Evolutionary conservation across 257 asterid genomes (phyloP).

Genomic region (Apocynum venetum): DNA sequence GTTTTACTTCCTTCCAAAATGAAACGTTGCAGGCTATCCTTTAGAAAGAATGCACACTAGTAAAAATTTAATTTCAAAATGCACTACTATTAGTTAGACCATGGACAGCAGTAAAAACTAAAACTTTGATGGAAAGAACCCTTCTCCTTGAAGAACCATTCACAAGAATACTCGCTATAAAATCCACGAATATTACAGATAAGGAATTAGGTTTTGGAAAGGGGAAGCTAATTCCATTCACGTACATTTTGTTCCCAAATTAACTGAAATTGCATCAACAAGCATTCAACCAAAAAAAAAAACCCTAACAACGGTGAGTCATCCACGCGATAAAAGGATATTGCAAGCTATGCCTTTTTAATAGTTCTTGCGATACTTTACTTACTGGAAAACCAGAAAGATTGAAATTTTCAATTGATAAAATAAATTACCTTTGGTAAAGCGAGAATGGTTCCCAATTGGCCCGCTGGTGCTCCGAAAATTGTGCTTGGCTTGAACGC

Average conservation of each 20-base stretch:
- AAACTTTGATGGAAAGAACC: background rate
- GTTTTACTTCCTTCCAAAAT: background rate
- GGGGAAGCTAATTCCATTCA: background rate
- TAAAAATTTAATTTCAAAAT: background rate
- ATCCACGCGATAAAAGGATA: background rate
- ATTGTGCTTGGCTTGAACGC: background rate
- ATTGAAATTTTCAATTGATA: background rate
- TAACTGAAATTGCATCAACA: background rate
- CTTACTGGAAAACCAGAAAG: background rate
- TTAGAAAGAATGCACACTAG: background rate
- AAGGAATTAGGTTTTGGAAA: background rate
- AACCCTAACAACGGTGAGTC: constrained; percentile 1
- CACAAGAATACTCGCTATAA: background rate
- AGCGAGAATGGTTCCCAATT: background rate
- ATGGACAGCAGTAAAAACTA: background rate
- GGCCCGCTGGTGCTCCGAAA: background rate
- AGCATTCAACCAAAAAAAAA: background rate
- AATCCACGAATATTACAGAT: background rate
- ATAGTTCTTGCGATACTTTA: background rate
- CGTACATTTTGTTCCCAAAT: background rate
- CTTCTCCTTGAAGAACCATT: background rate
- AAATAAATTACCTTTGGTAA: background rate
- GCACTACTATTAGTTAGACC: background rate
- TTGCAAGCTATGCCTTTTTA: background rate
- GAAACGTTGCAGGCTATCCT: background rate